Percentiles rank a stretch among this genome's conserved stretches.
phyloP scores from a whole-genome alignment of 805 yeast species.

The Kodamaea leandrae region DNA sequence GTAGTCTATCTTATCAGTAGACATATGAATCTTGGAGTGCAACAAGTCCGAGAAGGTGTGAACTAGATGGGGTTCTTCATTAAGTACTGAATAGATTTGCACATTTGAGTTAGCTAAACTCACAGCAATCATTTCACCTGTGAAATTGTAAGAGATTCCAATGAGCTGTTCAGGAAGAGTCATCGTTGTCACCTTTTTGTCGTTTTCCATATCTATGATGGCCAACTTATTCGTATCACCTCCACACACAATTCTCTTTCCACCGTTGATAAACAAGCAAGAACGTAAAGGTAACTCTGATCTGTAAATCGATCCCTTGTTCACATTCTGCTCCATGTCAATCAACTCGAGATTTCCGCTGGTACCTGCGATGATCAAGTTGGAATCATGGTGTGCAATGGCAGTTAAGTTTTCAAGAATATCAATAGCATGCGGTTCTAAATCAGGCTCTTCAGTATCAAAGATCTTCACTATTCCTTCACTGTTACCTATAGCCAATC shows the following conservation, averaged over 20 bases:
- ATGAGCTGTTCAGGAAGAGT: slow-evolving; percentile 54
- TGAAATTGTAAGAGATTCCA: slow-evolving; percentile 53
- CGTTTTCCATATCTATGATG: slow-evolving; percentile 40
- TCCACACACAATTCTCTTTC: slow-evolving; percentile 55
- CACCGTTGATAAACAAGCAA: slow-evolving; percentile 58
- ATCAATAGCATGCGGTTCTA: slow-evolving; percentile 62
- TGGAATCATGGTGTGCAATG: slow-evolving; percentile 24
- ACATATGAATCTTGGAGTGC: slow-evolving; percentile 33
- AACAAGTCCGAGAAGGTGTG: slow-evolving; percentile 43
- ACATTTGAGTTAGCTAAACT: slow-evolving; percentile 60
- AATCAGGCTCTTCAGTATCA: slow-evolving; percentile 44
- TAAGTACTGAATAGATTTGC: slow-evolving; percentile 51
- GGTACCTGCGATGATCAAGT: slow-evolving; percentile 35
- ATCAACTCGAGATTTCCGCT: slow-evolving; percentile 45
- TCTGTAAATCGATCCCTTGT: slow-evolving; percentile 41
- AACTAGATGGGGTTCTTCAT: slow-evolving; percentile 52
- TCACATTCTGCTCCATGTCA: slow-evolving; percentile 27
- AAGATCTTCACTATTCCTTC: slow-evolving; percentile 54
- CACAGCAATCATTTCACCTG: slow-evolving; percentile 55
- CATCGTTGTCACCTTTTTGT: slow-evolving; percentile 29
- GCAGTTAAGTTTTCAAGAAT: slow-evolving; percentile 47
- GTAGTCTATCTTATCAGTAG: slow-evolving; percentile 36
- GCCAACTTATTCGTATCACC: slow-evolving; percentile 64
- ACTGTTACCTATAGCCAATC: slow-evolving; percentile 52
- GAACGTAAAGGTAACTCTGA: slow-evolving; percentile 50